These are phyloP conservation scores for Hydrangea macrophylla DNA, from an alignment of 148 eudicot species.

Conservation along the genomic window DNA sequence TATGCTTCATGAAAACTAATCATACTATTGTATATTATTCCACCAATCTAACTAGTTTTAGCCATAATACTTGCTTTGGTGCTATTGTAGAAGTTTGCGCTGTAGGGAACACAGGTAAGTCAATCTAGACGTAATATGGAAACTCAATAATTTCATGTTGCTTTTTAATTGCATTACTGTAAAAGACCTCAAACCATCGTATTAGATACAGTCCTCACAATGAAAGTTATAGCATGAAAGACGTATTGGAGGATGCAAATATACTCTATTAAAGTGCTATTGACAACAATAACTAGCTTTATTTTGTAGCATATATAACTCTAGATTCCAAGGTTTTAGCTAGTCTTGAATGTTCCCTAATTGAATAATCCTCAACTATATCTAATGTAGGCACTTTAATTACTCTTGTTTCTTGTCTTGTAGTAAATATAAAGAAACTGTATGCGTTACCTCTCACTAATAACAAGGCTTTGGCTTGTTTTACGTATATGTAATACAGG, in stretches of 20 bases:
- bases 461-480: background rate
- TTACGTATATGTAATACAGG: background rate
- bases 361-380: background rate
- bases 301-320: background rate
- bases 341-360: background rate
- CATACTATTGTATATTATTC: too few species aligned
- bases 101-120: too few species aligned
- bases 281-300: background rate
- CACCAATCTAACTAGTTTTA: too few species aligned
- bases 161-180: too few species aligned
- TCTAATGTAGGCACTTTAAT: background rate
- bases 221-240: background rate
- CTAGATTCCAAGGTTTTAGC: background rate
- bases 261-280: slow-evolving; percentile 2
- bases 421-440: background rate
- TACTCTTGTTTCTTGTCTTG: background rate
- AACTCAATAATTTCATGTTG: too few species aligned
- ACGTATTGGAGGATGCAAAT: background rate
- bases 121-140: too few species aligned
- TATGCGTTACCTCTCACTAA: background rate
- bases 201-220: background rate
- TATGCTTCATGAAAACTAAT: too few species aligned
- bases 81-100: background rate
- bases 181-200: too few species aligned
- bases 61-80: background rate